phyloP scores from a whole-genome alignment of 768 basidiomycete genomes.

The Serendipita sp. region DNA sequence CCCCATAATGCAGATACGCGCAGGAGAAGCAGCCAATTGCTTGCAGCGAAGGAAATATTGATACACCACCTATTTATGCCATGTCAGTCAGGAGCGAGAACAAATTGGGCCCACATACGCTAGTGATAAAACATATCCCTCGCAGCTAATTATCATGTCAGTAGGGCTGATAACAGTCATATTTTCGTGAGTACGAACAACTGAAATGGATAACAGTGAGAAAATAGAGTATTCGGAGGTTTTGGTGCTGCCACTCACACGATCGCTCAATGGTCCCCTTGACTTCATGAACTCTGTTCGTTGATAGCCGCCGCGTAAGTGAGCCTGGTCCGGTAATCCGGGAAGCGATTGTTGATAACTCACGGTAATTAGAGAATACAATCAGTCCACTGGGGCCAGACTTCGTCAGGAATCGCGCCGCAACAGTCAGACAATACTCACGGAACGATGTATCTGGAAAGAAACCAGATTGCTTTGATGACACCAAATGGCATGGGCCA shows the following conservation, averaged over 20 bases:
- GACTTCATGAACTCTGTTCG: not conserved
- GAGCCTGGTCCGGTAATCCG: too few relatives aligned
- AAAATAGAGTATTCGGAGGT: not conserved
- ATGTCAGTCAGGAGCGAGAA: not conserved
- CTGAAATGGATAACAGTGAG: not conserved
- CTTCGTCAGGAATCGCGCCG: not conserved
- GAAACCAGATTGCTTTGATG: conserved; percentile 1
- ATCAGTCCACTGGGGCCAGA: not conserved
- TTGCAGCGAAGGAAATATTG: not conserved
- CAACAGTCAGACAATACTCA: not conserved
- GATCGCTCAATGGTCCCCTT: not conserved
- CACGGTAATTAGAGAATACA: not conserved
- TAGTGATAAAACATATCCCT: not conserved
- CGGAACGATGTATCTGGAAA: not conserved
- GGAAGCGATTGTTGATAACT: not conserved
- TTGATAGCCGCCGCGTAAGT: too few relatives aligned
- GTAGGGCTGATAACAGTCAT: too few relatives aligned
- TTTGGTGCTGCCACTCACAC: not conserved
- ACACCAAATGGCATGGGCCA: not conserved
- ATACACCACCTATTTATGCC: not conserved
- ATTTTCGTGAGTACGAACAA: too few relatives aligned
- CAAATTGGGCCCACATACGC: not conserved
- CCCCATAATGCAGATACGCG: not conserved
- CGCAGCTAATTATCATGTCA: not conserved
- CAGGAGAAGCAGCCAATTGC: not conserved